Evolutionary conservation across 164 flowering plant genomes (phyloP).

Genomic region (Dillenia turbinata): DNA sequence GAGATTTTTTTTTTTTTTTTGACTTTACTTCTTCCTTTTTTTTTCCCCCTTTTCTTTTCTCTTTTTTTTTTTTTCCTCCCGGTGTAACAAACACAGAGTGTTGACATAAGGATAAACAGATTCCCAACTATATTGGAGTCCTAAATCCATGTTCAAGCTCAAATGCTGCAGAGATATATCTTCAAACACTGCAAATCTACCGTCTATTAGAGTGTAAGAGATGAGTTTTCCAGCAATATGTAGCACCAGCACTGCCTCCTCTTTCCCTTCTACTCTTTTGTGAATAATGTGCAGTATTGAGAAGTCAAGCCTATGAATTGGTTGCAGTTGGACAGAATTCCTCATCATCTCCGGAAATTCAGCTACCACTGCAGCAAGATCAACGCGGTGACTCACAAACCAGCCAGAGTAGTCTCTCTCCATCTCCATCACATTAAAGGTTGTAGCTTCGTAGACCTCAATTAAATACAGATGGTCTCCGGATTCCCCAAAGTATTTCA

Average conservation of each 20-base stretch:
- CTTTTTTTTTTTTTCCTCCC: no score
- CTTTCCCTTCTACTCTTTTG: conserved; percentile 4
- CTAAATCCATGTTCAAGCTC: no score
- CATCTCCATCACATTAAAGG: conserved; percentile 21
- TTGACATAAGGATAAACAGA: no score
- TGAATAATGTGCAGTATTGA: background rate
- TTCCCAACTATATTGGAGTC: no score
- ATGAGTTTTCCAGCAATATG: conserved; percentile 8
- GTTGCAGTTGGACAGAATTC: no score
- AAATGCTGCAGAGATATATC: no score
- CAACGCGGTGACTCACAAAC: conserved; percentile 15
- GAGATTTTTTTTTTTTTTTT: no score
- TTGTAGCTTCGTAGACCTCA: background rate
- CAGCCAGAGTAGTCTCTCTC: conserved; percentile 11
- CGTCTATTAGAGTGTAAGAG: conserved; percentile 2
- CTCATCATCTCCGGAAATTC: no score
- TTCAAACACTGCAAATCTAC: no score
- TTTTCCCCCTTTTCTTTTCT: no score
- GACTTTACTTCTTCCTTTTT: no score
- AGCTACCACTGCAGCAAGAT: conserved; percentile 2
- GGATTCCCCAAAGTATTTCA: conserved; percentile 16
- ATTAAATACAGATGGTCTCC: conserved; percentile 17
- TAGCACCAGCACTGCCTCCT: conserved; percentile 7
- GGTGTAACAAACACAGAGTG: no score
- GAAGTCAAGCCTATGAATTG: background rate